Evolutionary conservation across 768 basidiomycete species (phyloP), one percentile per base, ranked within the genome.

Genomic region (Mycena vulgaris): DNA sequence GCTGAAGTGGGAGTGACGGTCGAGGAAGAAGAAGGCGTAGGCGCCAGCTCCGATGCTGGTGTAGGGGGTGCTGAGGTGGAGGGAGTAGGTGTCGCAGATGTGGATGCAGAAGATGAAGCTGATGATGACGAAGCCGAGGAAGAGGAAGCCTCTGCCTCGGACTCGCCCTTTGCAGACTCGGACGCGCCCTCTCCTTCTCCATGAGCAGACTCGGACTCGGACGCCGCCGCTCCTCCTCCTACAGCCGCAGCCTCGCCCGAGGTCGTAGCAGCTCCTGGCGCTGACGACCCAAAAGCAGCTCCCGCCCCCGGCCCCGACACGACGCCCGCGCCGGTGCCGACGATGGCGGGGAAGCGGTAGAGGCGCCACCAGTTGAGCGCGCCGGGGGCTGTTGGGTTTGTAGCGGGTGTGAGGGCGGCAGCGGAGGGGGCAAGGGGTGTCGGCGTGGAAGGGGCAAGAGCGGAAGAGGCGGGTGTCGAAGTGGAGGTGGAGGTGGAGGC

Each of bases 351-450:
- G 83, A 94, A 95, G n/a, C 93, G 88, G 76, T 94, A 94, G 74
- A 94, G 80, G 63, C 93, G 84, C 94, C 94, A 95, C 89, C 93
- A 93, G 76, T 95, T 95, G 66, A 95, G 86, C 21, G 87, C 76
- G 5, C 79, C n/a, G n/a, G n/a, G n/a, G 28, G 49, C 49, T 10
- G 33, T 2, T 10, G 48, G 13, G 58, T 19, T 1, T 5, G 45
- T 17, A n/a, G n/a, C n/a, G n/a, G n/a, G n/a, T 28, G 19, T 47
- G 33, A 35, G 47, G 42, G 33, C 30, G 2, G 21, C 16, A 31
- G 35, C 30, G 11, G 30, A 5, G 13, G 52, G 19, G n/a, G 19
- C 2, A 21, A 28, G 7, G 51, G 25, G 23, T 7, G 45, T n/a
- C 5, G n/a, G 45, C 5, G 45, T 47, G 45, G 45, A 14, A 6